Evolutionary conservation across 179 eudicot species (phyloP).

Genomic region (Gypsophila paniculata): DNA sequence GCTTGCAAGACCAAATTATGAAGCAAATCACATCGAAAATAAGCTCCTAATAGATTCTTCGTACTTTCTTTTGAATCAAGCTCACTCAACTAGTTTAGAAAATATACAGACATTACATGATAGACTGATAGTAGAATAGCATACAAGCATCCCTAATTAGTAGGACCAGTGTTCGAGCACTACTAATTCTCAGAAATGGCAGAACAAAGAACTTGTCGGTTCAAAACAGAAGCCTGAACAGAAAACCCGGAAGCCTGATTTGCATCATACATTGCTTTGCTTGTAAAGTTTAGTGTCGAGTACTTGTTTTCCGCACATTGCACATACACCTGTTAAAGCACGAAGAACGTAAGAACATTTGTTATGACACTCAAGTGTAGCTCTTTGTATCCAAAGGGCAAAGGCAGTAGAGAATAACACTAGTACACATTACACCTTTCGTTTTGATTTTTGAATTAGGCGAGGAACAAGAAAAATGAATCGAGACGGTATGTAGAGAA

Average conservation of each 20-base stretch:
- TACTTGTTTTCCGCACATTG: conserved; percentile 99
- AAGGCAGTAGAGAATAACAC: too few species aligned
- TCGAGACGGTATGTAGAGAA: not conserved
- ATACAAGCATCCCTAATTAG: not conserved
- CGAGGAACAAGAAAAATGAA: not conserved
- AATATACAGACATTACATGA: not conserved
- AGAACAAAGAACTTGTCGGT: not conserved
- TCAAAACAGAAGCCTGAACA: not conserved
- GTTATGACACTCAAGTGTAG: too few species aligned
- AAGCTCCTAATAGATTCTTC: not conserved
- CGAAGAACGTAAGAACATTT: conserved; percentile 17
- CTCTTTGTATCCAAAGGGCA: too few species aligned
- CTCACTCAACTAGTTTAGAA: conserved; percentile 4
- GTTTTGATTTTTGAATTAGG: too few species aligned
- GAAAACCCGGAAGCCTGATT: not conserved
- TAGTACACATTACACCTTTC: too few species aligned
- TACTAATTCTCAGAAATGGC: not conserved
- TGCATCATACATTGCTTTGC: conserved; percentile 82
- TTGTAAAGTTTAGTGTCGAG: conserved; percentile 90
- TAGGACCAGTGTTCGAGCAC: not conserved
- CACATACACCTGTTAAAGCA: conserved; percentile 84
- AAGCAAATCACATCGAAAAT: not conserved
- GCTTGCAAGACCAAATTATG: too few species aligned
- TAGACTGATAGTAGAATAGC: not conserved
- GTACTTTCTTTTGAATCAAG: not conserved